Base-by-base conservation (phyloP, 192 early-diverging fungal genomes). In the Podila verticillata region DNA sequence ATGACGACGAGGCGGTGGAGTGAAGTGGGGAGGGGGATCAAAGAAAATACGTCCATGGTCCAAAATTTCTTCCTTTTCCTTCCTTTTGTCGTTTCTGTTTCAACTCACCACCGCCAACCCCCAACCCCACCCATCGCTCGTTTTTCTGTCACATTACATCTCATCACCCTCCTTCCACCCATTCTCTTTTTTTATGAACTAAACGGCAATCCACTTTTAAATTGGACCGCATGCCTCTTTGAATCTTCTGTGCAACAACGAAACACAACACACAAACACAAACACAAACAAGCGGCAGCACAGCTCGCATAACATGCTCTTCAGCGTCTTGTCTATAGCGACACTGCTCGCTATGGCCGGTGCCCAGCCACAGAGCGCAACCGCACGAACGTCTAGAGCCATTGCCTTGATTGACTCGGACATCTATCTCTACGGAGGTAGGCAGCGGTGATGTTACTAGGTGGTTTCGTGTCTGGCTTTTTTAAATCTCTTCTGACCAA, bases 341-440 rank as follows among this genome's bases (percentile, higher is more conserved):
- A 12, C 39, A 15, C 19, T 77, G 12, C 63, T 34, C 17, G 62
- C 74, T 9, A 48, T 67, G 54, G 65, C 69, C 39, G 62, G 49
- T 29, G 75, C 75, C 60, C 75, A 79, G 39, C 75, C 75, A 9
- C 63, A 67, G 48, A 32, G 15, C 17, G 65, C 57, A 0, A 49
- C 75, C 22, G 24, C 75, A 2, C 75, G 75, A 30, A 28, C 75
- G 15, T 66, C 75, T 20, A 39, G 60, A 30, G 75, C 75, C 5
- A 72, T 79, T 26, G 60, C 75, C 17, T 29, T 79, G 15, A 60
- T 79, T 19, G 75, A 65, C 47, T 39, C 71, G 24, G 48, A 60
- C 30, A n/a, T 72, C 22, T 79, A 67, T 79, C 63, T 79, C 54
- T 79, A 79, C 48, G 75, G 75, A 36, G 75, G 75, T 67, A 63